A percentile compares a stretch with the other conserved stretches of the same genome.
Conservation (phyloP, 768 basidiomycete genomes). For the Macrolepiota fuliginosa region DNA sequence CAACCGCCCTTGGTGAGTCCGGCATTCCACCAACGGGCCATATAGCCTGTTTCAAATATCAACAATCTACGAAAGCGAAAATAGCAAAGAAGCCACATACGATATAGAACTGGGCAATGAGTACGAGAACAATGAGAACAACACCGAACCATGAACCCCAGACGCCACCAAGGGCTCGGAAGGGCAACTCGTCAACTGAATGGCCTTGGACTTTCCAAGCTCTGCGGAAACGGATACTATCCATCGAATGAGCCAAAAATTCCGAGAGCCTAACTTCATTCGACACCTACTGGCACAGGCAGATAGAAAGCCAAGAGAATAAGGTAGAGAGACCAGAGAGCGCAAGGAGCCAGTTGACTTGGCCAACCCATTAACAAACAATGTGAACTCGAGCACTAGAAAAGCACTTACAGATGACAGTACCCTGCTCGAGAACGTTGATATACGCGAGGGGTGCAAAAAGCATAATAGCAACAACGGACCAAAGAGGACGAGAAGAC, state of each 20-base stretch:
- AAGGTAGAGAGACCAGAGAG: slow-evolving; percentile 46
- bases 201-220: slow-evolving; percentile 45
- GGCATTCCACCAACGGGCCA: slow-evolving; percentile 39
- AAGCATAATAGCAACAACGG: slow-evolving; percentile 32
- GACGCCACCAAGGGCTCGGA: slow-evolving; percentile 39
- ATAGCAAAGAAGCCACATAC: slow-evolving; percentile 19
- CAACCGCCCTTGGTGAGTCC: slow-evolving; percentile 24
- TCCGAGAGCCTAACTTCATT: neutral
- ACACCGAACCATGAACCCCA: slow-evolving; percentile 47
- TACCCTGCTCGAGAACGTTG: slow-evolving; percentile 34
- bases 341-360: slow-evolving; percentile 43
- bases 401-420: slow-evolving; percentile 33
- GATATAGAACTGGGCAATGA: slow-evolving; percentile 46
- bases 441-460: slow-evolving; percentile 41
- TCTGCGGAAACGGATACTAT: slow-evolving; percentile 41
- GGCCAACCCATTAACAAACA: neutral
- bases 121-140: slow-evolving; percentile 35
- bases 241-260: neutral
- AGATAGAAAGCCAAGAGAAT: slow-evolving; percentile 45
- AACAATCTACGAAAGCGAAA: neutral
- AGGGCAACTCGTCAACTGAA: slow-evolving; percentile 43
- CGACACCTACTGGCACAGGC: slow-evolving; percentile 40
- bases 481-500: slow-evolving; percentile 42
- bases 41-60: slow-evolving; percentile 26
- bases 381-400: neutral